phyloP scores from a whole-genome alignment of 768 basidiomycete species.

The Sporobolomyces phaffii region DNA sequence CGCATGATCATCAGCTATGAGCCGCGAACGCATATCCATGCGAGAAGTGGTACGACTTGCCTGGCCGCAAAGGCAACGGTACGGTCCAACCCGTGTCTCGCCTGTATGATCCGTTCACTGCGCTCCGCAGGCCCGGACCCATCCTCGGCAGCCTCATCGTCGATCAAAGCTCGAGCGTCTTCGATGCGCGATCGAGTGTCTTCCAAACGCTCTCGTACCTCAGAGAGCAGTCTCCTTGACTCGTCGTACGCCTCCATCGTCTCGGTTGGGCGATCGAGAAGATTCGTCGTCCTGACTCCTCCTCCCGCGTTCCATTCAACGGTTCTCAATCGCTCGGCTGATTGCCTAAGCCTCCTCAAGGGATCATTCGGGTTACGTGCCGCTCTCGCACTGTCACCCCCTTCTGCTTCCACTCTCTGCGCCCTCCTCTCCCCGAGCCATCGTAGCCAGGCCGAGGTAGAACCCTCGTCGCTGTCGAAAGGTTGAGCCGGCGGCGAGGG shows the following conservation, averaged over 20 bases:
- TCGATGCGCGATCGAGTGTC: conserved; percentile 14
- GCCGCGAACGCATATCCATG: too few species aligned
- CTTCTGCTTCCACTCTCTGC: neutral
- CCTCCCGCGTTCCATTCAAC: neutral
- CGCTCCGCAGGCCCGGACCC: too few species aligned
- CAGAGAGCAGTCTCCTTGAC: conserved; percentile 4
- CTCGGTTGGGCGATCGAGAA: neutral
- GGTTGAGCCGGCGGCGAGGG: neutral
- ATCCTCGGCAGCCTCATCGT: neutral
- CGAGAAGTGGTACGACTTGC: neutral
- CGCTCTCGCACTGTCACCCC: neutral
- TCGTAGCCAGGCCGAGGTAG: neutral
- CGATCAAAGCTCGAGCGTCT: neutral
- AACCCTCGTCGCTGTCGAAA: neutral
- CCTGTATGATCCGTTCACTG: neutral
- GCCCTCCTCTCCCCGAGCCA: conserved; percentile 16
- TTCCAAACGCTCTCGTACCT: conserved; percentile 14
- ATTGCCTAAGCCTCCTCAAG: conserved; percentile 4
- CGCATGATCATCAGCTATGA: too few species aligned
- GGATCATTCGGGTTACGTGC: neutral
- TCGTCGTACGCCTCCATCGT: conserved; percentile 11
- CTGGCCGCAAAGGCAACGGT: neutral
- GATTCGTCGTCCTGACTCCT: too few species aligned
- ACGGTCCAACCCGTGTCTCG: neutral
- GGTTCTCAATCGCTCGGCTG: conserved; percentile 7